Base-by-base conservation (phyloP, 257 asterid species). In the Penstemon davidsonii region DNA sequence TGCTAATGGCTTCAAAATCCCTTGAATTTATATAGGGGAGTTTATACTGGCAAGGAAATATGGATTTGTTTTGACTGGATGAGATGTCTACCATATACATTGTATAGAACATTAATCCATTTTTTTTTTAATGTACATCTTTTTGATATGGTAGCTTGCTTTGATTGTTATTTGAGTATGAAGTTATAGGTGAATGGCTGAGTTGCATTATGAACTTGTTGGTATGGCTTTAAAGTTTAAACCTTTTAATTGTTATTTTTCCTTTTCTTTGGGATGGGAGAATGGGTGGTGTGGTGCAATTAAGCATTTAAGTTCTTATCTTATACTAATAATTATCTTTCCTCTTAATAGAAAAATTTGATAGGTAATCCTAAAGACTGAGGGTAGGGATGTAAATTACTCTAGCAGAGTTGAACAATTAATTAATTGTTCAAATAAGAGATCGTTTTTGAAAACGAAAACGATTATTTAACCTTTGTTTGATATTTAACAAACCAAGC, bases 41-140 rank as follows among this genome's bases (percentile, higher is more conserved):
- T 8, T 61, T 25, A 3, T 64, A 54, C 69, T 64, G 57, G 11
- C 41, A 25, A 13, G 55, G 61, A 47, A 19, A 49, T n/a, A 36
- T 37, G 62, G 68, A 43, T 62, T 47, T 52, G 43, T 52, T 57
- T 25, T 39, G 6, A 55, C 19, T 47, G 78, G 74, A 72, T 52
- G 72, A 60, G 80, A 75, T 72, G 70, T 69, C 49, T 72, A 66
- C 71, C 19, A 46, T 62, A 62, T 41, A 46, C 73, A 1, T 41
- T 65, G 75, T 81, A 69, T 42, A 73, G 79, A 66, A 68, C 73
- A 60, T 46, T 75, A 36, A 46, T 57, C 33, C 67, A 25, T 73
- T 72, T 54, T 63, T 66, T 69, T 25, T 6, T 4, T 66, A 59
- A 58, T 74, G 76, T 67, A 56, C 13, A 76, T 67, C 69, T 11